Conservation (phyloP, 2,329 filamentous ascomycete species). For the Penicillium digitatum region DNA sequence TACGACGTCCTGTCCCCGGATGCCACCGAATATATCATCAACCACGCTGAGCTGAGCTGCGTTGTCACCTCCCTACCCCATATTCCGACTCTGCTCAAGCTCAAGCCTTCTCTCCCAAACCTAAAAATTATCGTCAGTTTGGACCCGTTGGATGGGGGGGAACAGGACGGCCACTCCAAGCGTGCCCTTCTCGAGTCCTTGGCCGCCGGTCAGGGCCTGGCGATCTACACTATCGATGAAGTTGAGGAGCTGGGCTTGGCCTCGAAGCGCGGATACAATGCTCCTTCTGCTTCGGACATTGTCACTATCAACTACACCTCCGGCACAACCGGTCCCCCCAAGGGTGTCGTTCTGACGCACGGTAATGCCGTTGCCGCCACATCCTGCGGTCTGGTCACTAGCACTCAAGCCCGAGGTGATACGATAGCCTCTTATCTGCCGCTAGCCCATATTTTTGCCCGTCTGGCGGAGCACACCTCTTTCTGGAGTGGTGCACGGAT, state of each 20-base stretch:
- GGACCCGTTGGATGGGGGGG: constrained; percentile 76
- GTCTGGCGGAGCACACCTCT: constrained; percentile 72
- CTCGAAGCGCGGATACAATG: constrained; percentile 65
- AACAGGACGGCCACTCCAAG: constrained; percentile 74
- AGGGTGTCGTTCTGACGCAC: constrained; percentile 71
- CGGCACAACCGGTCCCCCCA: constrained; percentile 61
- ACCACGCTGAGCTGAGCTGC: constrained; percentile 72
- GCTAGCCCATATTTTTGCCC: constrained; percentile 88
- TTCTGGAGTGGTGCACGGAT: constrained; percentile 69
- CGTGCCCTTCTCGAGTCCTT: constrained; percentile 69
- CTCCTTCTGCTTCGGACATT: constrained; percentile 69
- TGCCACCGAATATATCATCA: constrained; percentile 91
- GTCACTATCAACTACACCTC: constrained; percentile 71
- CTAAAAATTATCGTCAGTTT: constrained; percentile 86
- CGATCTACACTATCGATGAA: constrained; percentile 72
- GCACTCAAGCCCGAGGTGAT: constrained; percentile 55
- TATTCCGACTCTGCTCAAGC: constrained; percentile 73
- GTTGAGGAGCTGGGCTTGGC: constrained; percentile 76
- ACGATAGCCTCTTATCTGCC: constrained; percentile 82
- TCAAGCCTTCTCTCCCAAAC: constrained; percentile 69
- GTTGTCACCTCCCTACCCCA: constrained; percentile 77
- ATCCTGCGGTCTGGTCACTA: constrained; percentile 55
- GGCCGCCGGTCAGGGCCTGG: constrained; percentile 67
- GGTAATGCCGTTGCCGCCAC: constrained; percentile 72
- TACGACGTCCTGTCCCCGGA: constrained; percentile 95